Evolutionary conservation across 306 rosid species (phyloP).

Genomic region (Cucurbita pepo): DNA sequence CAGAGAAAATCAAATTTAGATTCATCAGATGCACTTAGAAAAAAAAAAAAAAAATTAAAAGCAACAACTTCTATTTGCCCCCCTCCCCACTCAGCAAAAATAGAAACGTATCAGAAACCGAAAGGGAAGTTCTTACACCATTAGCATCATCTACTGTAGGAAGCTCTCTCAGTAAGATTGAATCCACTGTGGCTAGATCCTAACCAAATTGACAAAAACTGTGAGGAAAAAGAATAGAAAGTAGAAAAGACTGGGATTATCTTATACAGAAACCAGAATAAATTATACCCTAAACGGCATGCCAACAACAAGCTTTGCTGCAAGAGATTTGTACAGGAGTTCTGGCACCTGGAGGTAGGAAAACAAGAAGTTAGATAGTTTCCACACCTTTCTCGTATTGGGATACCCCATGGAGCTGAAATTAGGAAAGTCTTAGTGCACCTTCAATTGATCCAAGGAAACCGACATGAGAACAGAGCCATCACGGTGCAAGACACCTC

Average conservation of each 20-base stretch:
- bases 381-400: neutral
- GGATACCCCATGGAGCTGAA: neutral
- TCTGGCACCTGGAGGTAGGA: conserved; percentile 48
- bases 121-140: conserved; percentile 47
- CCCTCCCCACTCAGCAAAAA: conserved; percentile 1
- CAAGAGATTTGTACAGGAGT: conserved; percentile 80
- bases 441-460: conserved; percentile 79
- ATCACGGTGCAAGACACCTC: conserved; percentile 88
- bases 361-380: conserved; percentile 4
- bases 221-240: conserved; percentile 6
- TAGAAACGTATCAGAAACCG: conserved; percentile 4
- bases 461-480: conserved; percentile 97
- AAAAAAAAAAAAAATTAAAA: neutral
- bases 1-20: conserved; percentile 8
- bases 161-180: conserved; percentile 78
- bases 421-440: conserved; percentile 12
- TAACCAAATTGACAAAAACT: conserved; percentile 19
- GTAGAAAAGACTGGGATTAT: neutral
- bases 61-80: neutral
- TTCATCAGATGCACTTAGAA: neutral
- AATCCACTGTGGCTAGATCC: conserved; percentile 98
- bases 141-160: conserved; percentile 62
- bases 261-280: conserved; percentile 6
- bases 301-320: conserved; percentile 78
- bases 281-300: conserved; percentile 89